Evolutionary conservation across 768 basidiomycete species (phyloP).

Genomic region (Hygrocybe coccinea): DNA sequence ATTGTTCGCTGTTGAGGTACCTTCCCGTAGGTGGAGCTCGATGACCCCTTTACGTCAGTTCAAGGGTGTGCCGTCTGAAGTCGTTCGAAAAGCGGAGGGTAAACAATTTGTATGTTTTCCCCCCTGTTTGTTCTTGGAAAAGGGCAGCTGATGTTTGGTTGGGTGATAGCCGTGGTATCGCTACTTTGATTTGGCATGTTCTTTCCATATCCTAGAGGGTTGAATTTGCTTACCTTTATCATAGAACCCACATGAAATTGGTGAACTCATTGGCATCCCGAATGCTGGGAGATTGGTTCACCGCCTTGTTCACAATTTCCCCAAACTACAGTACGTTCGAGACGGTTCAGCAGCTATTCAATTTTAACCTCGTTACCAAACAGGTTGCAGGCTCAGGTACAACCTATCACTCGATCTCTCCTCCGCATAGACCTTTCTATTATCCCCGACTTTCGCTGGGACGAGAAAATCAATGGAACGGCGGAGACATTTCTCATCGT

Average conservation of each 20-base stretch:
- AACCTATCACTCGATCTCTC: conserved; percentile 91
- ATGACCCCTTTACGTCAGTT: conserved; percentile 98
- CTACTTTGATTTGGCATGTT: conserved; percentile 79
- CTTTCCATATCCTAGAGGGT: background rate
- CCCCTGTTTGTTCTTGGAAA: background rate
- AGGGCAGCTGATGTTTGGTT: background rate
- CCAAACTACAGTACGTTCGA: conserved; percentile 78
- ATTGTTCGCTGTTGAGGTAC: conserved; percentile 1
- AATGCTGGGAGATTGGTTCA: conserved; percentile 92
- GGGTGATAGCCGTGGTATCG: conserved; percentile 76
- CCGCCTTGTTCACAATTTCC: conserved; percentile 92
- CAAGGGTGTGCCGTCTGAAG: conserved; percentile 81
- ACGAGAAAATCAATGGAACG: conserved; percentile 84
- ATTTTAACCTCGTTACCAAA: background rate
- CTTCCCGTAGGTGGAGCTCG: conserved; percentile 75
- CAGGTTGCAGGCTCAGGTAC: conserved; percentile 90
- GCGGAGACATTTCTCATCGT: conserved; percentile 90
- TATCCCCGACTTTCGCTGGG: conserved; percentile 98
- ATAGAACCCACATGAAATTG: conserved; percentile 80
- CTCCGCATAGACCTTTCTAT: conserved; percentile 91
- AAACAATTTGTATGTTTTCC: conserved; percentile 85
- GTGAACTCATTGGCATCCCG: conserved; percentile 89
- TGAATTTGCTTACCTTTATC: conserved; percentile 5
- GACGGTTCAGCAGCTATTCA: background rate
- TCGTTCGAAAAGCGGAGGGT: conserved; percentile 86